Base-by-base conservation (phyloP, 495 filamentous ascomycete genomes). In the Thozetella sp. region DNA sequence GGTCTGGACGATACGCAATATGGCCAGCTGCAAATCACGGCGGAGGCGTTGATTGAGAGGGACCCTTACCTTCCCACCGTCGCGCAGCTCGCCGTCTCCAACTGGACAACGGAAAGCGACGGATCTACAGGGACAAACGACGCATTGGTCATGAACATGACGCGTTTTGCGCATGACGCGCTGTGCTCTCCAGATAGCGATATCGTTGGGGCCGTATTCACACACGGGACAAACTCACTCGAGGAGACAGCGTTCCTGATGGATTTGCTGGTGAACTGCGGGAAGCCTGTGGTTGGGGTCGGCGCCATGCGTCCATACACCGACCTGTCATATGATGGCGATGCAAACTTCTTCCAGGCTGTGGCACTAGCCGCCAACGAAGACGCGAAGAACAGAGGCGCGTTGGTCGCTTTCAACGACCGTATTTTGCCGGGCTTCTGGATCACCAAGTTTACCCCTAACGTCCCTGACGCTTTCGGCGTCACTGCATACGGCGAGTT, bases 241-340 rank as follows among this genome's bases (percentile, higher is more conserved):
- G 30, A 37, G 30, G 30, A 37, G 30, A 37, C 30, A 15, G 30
- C 30, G 6, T 37, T 37, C 15, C 30, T 37, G 30, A 37, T 37
- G 30, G 30, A 37, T 37, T 37, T 37, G 30, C 15, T 37, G 15
- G 30, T 37, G 6, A 37, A 37, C 30, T 37, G 30, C 30, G 30
- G 30, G 15, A 50, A 50, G 45, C 45, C 45, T 4, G 13, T 50
- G 4, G 45, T 50, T 22, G 45, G 15, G 15, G 20, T 22, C n/a
- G 45, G 45, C n/a, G 45, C 45, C 45, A 50, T 50, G 45, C 45
- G 45, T n/a, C 45, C 45, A 4, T 17, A 50, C n/a, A 50, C 45
- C n/a, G 13, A 50, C 45, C 13, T 50, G 9, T 50, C 45, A 4
- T 22, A 17, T n/a, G 45, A 50, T n/a, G 45, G 45, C 45, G 15